phyloP scores from a whole-genome alignment of 768 basidiomycete species.

The Chiua virens region DNA sequence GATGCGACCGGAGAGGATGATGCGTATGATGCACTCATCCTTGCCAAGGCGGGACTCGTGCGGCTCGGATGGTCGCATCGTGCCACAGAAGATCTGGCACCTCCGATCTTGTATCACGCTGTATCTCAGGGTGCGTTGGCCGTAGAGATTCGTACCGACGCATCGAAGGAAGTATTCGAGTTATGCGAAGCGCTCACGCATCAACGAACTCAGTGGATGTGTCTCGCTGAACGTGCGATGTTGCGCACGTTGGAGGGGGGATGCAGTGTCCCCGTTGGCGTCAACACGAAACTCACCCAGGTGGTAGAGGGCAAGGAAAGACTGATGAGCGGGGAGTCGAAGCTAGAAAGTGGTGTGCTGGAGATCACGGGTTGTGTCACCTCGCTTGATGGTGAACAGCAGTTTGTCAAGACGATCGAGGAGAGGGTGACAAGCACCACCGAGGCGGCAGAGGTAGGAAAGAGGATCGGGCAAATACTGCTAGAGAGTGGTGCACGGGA shows the following conservation, averaged over 20 bases:
- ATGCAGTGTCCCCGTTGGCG: constrained; percentile 95
- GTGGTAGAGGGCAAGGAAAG: constrained; percentile 31
- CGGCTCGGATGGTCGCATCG: constrained; percentile 76
- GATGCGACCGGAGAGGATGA: constrained; percentile 67
- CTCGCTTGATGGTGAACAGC: constrained; percentile 66
- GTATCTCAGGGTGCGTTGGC: constrained; percentile 94
- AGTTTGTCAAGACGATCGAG: constrained; percentile 65
- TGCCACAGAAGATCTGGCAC: constrained; percentile 67
- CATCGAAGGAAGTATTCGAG: constrained; percentile 53
- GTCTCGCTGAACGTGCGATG: constrained; percentile 84
- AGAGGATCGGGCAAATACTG: constrained; percentile 60
- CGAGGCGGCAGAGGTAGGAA: constrained; percentile 72
- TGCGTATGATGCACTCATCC: constrained; percentile 83
- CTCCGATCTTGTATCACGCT: constrained; percentile 81
- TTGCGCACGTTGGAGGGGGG: constrained; percentile 92
- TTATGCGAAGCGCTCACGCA: constrained; percentile 73
- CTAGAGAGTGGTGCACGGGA: constrained; percentile 69
- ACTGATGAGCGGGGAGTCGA: constrained; percentile 30
- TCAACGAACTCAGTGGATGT: constrained; percentile 72
- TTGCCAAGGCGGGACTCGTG: constrained; percentile 90
- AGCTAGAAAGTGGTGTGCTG: constrained; percentile 41
- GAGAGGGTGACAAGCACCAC: constrained; percentile 48
- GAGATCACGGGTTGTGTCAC: constrained; percentile 83
- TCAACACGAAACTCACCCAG: constrained; percentile 50
- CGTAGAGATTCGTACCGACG: constrained; percentile 77